These are phyloP conservation scores for Ricinus communis DNA, from an alignment of 345 rosid species.

Conservation along the genomic window DNA sequence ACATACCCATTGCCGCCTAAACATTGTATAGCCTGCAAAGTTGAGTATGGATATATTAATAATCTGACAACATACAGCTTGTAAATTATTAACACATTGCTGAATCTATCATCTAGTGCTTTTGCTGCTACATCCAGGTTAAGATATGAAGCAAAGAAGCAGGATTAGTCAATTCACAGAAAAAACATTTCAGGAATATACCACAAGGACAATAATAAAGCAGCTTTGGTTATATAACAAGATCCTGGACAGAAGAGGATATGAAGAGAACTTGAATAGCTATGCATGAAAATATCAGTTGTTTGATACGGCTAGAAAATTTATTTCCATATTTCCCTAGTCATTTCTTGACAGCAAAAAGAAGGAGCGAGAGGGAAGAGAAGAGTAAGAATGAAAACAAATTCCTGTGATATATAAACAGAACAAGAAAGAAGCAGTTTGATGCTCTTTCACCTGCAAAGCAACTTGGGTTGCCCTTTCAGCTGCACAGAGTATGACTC, in stretches of 20 bases:
- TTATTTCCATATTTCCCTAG: neutral
- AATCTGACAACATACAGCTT: neutral
- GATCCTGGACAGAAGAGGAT: too few relatives aligned
- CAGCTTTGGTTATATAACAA: neutral
- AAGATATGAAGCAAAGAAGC: neutral
- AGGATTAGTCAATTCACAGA: neutral
- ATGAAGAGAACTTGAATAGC: too few relatives aligned
- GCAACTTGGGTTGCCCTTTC: slow-evolving; percentile 98
- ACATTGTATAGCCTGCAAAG: slow-evolving; percentile 91
- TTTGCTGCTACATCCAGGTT: neutral
- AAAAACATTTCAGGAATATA: too few relatives aligned
- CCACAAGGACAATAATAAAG: too few relatives aligned
- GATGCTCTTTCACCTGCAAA: slow-evolving; percentile 64
- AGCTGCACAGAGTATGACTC: slow-evolving; percentile 85
- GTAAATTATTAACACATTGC: neutral
- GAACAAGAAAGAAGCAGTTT: slow-evolving; percentile 1
- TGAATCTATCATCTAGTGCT: neutral
- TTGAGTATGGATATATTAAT: slow-evolving; percentile 2
- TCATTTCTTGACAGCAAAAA: neutral
- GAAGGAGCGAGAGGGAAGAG: too few relatives aligned
- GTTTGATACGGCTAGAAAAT: too few relatives aligned
- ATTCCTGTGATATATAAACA: neutral
- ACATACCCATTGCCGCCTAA: slow-evolving; percentile 94
- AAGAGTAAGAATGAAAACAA: neutral
- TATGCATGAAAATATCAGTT: too few relatives aligned